Evolutionary conservation across 1,284 basidiomycete species (phyloP).

Genomic region (Earliella scabrosa): DNA sequence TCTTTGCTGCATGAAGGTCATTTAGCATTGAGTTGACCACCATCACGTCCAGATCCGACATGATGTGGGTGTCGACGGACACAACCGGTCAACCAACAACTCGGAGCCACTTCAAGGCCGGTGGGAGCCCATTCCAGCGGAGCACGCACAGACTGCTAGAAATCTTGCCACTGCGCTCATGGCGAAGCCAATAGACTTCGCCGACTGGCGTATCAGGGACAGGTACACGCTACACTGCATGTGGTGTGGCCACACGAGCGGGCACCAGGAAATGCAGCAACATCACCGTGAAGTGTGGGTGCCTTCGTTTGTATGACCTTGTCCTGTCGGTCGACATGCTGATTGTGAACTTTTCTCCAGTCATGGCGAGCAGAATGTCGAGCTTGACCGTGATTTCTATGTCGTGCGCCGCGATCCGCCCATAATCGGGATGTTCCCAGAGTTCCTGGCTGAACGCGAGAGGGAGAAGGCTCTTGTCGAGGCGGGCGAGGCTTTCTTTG

Average conservation of each 20-base stretch:
- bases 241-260: neutral
- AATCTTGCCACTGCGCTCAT: neutral
- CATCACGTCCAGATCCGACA: neutral
- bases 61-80: neutral
- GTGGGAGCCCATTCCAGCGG: neutral
- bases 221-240: neutral
- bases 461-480: neutral
- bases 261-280: neutral
- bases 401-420: too few species aligned
- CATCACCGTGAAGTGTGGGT: neutral
- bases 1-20: neutral
- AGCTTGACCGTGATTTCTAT: neutral
- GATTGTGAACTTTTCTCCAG: neutral
- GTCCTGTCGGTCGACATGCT: neutral
- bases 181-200: too few species aligned
- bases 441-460: neutral
- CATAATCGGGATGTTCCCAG: neutral
- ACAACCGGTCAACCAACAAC: neutral
- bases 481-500: neutral
- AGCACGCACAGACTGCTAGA: neutral
- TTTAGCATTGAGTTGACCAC: neutral
- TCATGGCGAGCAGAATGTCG: neutral
- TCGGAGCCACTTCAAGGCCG: neutral
- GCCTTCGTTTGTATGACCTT: neutral
- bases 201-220: neutral